These are phyloP conservation scores for Forsythia viridissima DNA, from an alignment of 257 asterid genomes.

Conservation along the genomic window DNA sequence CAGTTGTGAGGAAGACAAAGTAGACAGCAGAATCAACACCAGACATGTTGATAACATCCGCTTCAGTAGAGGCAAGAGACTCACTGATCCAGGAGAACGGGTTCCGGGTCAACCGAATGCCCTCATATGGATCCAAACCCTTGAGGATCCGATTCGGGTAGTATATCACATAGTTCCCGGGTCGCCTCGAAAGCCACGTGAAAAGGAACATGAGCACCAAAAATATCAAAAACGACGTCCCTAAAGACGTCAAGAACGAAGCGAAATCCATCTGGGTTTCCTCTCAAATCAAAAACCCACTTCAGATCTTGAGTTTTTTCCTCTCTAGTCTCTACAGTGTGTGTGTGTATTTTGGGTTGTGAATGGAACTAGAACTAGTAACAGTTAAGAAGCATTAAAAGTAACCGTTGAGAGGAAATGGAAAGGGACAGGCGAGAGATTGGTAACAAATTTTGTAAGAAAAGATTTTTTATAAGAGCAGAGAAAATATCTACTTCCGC, in stretches of 20 bases:
- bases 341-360: not conserved
- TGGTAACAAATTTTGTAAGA: not conserved
- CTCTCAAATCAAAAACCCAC: constrained; percentile 11
- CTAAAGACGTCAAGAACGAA: constrained; percentile 82
- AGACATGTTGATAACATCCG: constrained; percentile 67
- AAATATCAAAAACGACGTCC: constrained; percentile 75
- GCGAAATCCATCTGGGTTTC: constrained; percentile 64
- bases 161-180: constrained; percentile 64
- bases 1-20: constrained; percentile 83
- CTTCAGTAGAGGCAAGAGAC: constrained; percentile 74
- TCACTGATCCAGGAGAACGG: constrained; percentile 90
- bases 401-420: constrained; percentile 29
- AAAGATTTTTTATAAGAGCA: not conserved
- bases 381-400: constrained; percentile 31
- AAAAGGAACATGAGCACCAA: constrained; percentile 63
- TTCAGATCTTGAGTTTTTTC: not conserved
- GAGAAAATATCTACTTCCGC: not conserved
- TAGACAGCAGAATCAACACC: constrained; percentile 98
- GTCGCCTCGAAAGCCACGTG: constrained; percentile 73
- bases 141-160: constrained; percentile 77
- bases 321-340: not conserved
- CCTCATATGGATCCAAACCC: constrained; percentile 79
- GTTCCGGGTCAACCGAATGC: constrained; percentile 55
- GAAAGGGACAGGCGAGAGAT: not conserved
- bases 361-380: not conserved